Evolutionary conservation across 441 rosid species (phyloP), one percentile per base, ranked within the genome.

Genomic region (Populus hybrid): DNA sequence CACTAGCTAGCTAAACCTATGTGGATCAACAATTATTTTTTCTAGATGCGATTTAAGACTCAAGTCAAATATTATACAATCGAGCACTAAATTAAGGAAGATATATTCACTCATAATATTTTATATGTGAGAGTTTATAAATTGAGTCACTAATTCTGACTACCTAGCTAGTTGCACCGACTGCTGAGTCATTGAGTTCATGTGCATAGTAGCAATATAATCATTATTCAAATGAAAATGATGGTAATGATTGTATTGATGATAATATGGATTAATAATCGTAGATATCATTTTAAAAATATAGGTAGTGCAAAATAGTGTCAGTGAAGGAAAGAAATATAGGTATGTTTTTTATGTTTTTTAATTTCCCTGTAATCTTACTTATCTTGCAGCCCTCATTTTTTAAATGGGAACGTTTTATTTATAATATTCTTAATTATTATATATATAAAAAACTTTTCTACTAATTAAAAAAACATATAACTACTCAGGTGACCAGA

Each of bases 171-270:
- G 32, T 12, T 57, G 72, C 83, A 74, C 77, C 82, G 73, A 68
- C 74, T 69, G 71, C 32, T 36, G 34, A 72, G 23, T 70, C 65
- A 59, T 57, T 10, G 26, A n/a, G 8, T 35, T 35, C 8, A 35
- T 35, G 38, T 35, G 8, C 6, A 35, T 35, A 35, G 6, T 35
- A 35, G 38, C 38, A 35, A 35, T 2, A 30, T 30, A 30, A 74
- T 68, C 67, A 73, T 75, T 75, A 82, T 80, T 80, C 59, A 80
- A 82, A 80, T 69, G 76, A 75, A 76, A 83, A 84, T 84, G 77
- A 81, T 75, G 78, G 77, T 78, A 77, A 79, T 85, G 78, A 85
- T 86, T 79, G 82, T 69, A 74, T 34, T 78, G 83, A 81, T 82
- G 81, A 85, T 83, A 80, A 74, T 78, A 77, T 76, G 36, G 65